Evolutionary conservation across 2,329 filamentous ascomycete genomes (phyloP).

Genomic region (Pseudopyrenochaeta lycopersici): DNA sequence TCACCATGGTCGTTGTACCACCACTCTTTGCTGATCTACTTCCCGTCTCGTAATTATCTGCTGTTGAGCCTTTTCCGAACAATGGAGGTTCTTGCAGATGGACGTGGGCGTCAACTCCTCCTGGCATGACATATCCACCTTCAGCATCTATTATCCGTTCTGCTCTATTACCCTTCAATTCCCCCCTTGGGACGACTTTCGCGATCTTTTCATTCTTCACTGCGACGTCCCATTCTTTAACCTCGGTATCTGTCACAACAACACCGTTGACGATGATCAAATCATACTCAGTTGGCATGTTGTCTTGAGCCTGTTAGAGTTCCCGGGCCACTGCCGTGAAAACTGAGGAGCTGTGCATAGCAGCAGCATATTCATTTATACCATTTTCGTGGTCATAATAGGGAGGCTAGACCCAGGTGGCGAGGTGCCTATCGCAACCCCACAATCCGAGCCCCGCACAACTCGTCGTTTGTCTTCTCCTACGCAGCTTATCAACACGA

Average conservation of each 20-base stretch:
- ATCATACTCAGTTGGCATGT: constrained; percentile 40
- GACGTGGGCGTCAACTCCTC: constrained; percentile 58
- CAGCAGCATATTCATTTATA: constrained; percentile 2
- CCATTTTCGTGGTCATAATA: constrained; percentile 11
- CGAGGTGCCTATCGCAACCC: constrained; percentile 34
- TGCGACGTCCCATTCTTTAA: constrained; percentile 53
- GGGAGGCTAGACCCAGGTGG: constrained; percentile 22
- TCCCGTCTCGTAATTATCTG: constrained; percentile 53
- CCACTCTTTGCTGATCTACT: constrained; percentile 58
- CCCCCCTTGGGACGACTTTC: constrained; percentile 43
- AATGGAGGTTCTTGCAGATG: constrained; percentile 57
- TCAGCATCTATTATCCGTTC: constrained; percentile 53
- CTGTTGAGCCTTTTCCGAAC: constrained; percentile 54
- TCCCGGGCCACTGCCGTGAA: neutral
- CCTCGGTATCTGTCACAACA: constrained; percentile 52
- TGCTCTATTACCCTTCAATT: constrained; percentile 37
- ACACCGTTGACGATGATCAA: constrained; percentile 55
- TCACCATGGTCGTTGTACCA: constrained; percentile 60
- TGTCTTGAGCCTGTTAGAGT: neutral
- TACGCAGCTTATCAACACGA: constrained; percentile 28
- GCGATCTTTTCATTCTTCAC: constrained; percentile 55
- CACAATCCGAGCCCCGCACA: constrained; percentile 30
- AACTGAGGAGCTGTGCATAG: neutral
- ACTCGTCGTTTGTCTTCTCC: constrained; percentile 13
- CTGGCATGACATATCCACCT: constrained; percentile 57